Percentiles rank a stretch among this genome's conserved stretches.
These are phyloP conservation scores for Phytopythium sindhum DNA, from an alignment of 352 stramenopile genomes.

Conservation along the genomic window DNA sequence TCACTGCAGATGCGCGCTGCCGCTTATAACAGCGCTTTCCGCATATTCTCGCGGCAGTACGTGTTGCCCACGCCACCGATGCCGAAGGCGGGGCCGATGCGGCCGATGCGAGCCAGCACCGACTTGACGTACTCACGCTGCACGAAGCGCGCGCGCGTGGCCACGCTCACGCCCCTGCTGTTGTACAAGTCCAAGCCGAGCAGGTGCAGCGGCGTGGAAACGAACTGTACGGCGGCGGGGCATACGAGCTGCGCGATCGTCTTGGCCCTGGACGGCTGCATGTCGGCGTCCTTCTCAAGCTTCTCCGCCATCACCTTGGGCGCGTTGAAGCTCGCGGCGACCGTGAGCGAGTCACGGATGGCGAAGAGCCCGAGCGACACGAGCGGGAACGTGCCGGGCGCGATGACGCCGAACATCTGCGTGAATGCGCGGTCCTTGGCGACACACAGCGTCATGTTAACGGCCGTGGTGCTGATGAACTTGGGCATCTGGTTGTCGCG, in stretches of 20 bases:
- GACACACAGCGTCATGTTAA: constrained; percentile 91
- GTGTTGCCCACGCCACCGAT: constrained; percentile 88
- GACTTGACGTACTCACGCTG: constrained; percentile 85
- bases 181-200: constrained; percentile 90
- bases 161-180: constrained; percentile 31
- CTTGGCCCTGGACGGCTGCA: constrained; percentile 47
- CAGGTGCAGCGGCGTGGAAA: constrained; percentile 88
- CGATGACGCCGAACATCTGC: constrained; percentile 88
- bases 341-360: constrained; percentile 81
- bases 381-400: constrained; percentile 69
- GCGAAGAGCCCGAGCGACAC: constrained; percentile 84
- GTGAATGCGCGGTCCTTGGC: constrained; percentile 91
- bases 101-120: constrained; percentile 72
- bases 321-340: constrained; percentile 86
- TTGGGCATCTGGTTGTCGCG: constrained; percentile 84
- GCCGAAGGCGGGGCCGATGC: constrained; percentile 88
- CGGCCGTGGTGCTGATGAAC: constrained; percentile 83
- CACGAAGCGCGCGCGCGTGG: constrained; percentile 55
- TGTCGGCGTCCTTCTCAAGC: constrained; percentile 44
- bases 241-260: constrained; percentile 80
- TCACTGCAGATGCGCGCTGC: background rate
- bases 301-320: constrained; percentile 63
- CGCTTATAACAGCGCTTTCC: constrained; percentile 22
- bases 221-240: constrained; percentile 80
- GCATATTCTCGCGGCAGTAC: constrained; percentile 53